Evolutionary conservation across 2,329 filamentous ascomycete species (phyloP), one percentile per base, ranked within the genome.

Genomic region (Colletotrichum sidae): DNA sequence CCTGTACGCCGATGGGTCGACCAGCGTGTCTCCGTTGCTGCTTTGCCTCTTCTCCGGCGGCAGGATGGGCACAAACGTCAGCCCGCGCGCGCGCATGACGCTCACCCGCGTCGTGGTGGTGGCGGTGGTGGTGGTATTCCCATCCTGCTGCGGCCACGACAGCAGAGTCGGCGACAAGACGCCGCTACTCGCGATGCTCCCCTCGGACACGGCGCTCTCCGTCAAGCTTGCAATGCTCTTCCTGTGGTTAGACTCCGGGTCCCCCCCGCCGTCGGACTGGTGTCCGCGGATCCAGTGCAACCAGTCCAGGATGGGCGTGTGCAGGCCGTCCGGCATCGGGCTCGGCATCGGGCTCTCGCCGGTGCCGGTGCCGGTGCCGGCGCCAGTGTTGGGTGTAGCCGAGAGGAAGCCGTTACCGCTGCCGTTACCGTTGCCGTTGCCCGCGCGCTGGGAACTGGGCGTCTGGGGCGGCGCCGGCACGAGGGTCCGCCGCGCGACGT

Each of bases 281-380:
- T 65, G 51, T 13, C 61, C 65, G 2, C 60, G 60, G 13, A 65
- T 60, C 55, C 55, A 60, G 11, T 60, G 38, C 12, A 60, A 39
- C 61, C 60, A 60, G 42, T 65, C 65, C 34, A 67, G n/a, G 10
- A 60, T 44, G 7, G 62, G 61, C 7, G 65, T 64, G 38, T 60
- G 54, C 1, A 52, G 11, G 41, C 59, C 55, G 1, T 59, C 59
- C 1, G 34, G 44, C 54, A 55, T 55, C 8, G 60, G 17, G 45
- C 44, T 46, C 25, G 25, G 25, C 25, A 25, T 25, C 25, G 25
- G 25, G 4, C 25, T 5, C 4, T 25, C 25, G 25, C 25, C 25
- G 25, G 25, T 4, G 3, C 25, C n/a, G n/a, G 44, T 46, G 44
- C n/a, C 44, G 44, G 15, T 46, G 15, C 41, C 12, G 11, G 25